Evolutionary conservation across 768 basidiomycete genomes (phyloP).

Genomic region (Sarcomyxa edulis): DNA sequence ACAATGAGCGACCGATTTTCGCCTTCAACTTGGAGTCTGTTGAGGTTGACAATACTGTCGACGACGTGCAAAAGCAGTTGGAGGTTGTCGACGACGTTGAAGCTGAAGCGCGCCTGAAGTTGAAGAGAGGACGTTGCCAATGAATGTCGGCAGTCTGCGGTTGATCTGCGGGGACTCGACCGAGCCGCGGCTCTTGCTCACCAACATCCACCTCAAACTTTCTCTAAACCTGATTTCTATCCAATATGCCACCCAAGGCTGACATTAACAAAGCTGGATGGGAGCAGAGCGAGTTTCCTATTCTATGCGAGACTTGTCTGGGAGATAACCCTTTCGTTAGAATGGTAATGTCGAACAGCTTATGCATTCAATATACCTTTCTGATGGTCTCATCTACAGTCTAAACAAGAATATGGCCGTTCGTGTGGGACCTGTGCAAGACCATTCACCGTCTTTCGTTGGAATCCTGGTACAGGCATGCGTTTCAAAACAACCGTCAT

Average conservation of each 20-base stretch:
- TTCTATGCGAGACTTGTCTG: slow-evolving; percentile 90
- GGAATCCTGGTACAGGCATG: slow-evolving; percentile 93
- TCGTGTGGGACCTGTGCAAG: slow-evolving; percentile 97
- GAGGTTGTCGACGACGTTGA: no score
- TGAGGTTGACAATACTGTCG: no score
- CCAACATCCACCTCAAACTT: slow-evolving; percentile 5
- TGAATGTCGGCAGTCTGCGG: no score
- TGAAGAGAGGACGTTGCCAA: no score
- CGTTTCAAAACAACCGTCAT: slow-evolving; percentile 97
- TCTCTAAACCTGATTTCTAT: slow-evolving; percentile 4
- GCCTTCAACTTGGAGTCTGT: no score
- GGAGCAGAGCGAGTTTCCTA: slow-evolving; percentile 92
- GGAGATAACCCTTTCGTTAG: slow-evolving; percentile 90
- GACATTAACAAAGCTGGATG: slow-evolving; percentile 94
- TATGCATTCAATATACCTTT: slow-evolving; percentile 4
- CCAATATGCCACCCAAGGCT: slow-evolving; percentile 76
- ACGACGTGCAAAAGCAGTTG: no score
- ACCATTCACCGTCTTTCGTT: slow-evolving; percentile 95
- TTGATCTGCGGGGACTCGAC: no score
- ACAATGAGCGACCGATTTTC: no score
- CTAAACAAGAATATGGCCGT: slow-evolving; percentile 93
- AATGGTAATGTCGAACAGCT: slow-evolving; percentile 71
- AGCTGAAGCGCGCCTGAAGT: no score
- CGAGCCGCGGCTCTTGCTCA: background rate
- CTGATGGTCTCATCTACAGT: slow-evolving; percentile 50